A percentile compares a stretch with the other conserved stretches of the same genome.
phyloP scores from a whole-genome alignment of 1,284 basidiomycete genomes.

The Ustilago curta region DNA sequence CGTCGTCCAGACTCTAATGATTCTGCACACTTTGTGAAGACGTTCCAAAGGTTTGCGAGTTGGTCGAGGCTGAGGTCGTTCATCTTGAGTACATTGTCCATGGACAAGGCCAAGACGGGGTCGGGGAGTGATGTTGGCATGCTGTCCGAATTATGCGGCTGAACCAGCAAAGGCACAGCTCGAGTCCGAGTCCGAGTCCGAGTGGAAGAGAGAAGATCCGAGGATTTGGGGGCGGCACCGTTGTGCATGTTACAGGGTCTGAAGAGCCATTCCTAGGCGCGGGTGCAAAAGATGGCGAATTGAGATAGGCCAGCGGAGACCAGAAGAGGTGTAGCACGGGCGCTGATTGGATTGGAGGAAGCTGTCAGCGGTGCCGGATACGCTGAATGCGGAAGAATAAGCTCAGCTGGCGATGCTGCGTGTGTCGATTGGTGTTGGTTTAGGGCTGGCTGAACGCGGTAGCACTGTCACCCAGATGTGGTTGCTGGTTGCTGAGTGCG shows the following conservation, averaged over 20 bases:
- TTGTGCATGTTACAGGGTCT: slow-evolving; percentile 39
- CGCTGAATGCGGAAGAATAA: neutral
- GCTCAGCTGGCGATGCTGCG: neutral
- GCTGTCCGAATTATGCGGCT: slow-evolving; percentile 20
- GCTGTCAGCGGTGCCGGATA: too few species aligned
- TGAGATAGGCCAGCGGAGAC: neutral
- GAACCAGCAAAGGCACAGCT: slow-evolving; percentile 4
- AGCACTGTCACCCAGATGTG: neutral
- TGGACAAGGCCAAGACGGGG: slow-evolving; percentile 59
- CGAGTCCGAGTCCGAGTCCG: slow-evolving; percentile 1
- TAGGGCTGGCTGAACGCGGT: neutral
- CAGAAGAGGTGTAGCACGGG: neutral
- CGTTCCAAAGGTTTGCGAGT: slow-evolving; percentile 69
- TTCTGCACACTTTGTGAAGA: slow-evolving; percentile 85
- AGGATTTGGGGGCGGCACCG: slow-evolving; percentile 17
- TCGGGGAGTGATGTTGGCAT: slow-evolving; percentile 52
- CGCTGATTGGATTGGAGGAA: neutral
- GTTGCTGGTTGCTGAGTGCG: neutral
- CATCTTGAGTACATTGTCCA: slow-evolving; percentile 56
- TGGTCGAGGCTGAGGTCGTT: slow-evolving; percentile 58
- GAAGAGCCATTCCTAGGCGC: slow-evolving; percentile 31
- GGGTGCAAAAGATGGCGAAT: neutral
- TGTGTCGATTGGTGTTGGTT: neutral
- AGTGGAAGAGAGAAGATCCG: neutral
- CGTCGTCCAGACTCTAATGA: slow-evolving; percentile 80